These are phyloP conservation scores for Gliomastix tumulicola DNA, from an alignment of 2,329 filamentous ascomycete species.

Conservation along the genomic window DNA sequence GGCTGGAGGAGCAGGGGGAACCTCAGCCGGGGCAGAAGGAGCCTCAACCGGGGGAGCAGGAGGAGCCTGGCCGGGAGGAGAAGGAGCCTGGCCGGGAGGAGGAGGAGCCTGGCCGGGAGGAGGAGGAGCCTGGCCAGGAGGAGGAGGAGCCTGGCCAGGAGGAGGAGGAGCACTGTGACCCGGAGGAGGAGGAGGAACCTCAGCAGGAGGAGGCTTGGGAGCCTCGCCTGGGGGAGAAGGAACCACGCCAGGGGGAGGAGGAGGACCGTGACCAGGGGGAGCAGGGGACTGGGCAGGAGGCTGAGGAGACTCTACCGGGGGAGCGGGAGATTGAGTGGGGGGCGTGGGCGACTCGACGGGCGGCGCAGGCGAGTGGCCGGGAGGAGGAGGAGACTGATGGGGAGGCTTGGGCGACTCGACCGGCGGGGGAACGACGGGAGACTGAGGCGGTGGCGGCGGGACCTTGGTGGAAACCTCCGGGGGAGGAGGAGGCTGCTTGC, in stretches of 20 bases:
- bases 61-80: too few species aligned
- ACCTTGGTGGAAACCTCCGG: slow-evolving; percentile 12
- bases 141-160: neutral
- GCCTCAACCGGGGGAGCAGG: too few species aligned
- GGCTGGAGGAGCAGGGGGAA: slow-evolving; percentile 4
- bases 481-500: neutral
- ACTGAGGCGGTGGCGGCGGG: slow-evolving; percentile 1
- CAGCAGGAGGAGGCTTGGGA: slow-evolving; percentile 5
- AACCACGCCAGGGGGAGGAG: neutral
- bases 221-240: slow-evolving; percentile 4
- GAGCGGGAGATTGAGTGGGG: slow-evolving; percentile 1
- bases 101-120: slow-evolving; percentile 1
- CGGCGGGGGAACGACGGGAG: neutral
- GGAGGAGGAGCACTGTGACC: neutral
- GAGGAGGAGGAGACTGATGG: neutral
- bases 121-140: neutral
- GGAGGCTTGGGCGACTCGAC: neutral
- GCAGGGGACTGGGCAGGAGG: neutral
- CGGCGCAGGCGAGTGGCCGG: neutral
- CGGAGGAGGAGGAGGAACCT: slow-evolving; percentile 3
- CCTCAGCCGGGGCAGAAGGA: too few species aligned
- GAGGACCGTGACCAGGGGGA: neutral
- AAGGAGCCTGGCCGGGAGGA: neutral
- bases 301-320: neutral
- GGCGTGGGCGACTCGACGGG: neutral